Evolutionary conservation across 2,329 filamentous ascomycete species (phyloP), one percentile per base, ranked within the genome.

Genomic region (Clarireedia homoeocarpa): DNA sequence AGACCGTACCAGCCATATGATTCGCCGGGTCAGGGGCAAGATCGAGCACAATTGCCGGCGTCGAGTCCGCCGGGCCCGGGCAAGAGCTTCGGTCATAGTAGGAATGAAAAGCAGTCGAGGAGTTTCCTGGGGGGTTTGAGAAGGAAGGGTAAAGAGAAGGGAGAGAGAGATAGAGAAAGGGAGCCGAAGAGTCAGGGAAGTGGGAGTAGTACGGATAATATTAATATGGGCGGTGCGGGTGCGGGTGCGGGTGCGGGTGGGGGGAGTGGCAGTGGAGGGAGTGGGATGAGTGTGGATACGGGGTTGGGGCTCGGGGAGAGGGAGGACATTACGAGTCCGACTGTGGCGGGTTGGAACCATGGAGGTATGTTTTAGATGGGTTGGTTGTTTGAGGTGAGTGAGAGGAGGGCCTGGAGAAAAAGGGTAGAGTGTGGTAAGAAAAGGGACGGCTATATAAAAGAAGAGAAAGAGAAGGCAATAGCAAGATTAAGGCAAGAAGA

Each of bases 41-140:
- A 6, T 54, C 39, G 6, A 26, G 42, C 2, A 53, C 30, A 34
- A 34, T 42, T 42, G 44, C 52, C 49, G 48, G 34, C 52, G 15
- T 40, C 52, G 24, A 54, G 52, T 40, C 52, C 65, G 14, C 65
- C 66, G n/a, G 65, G 63, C 15, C 65, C 66, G n/a, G 65, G 63
- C 15, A 61, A 64, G 24, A 65, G 61, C 6, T 23, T 39, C 12
- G 45, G 52, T 14, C 58, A 62, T 24, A 67, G 62, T 57, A 40
- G 66, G 40, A 65, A 64, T 56, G 63, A 61, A 26, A 68, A 68
- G 47, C 52, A 58, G 5, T 51, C 58, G 9, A 62, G 63, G 44
- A 65, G 61, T 54, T 69, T 70, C 46, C 48, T 70, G 15, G 62
- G 63, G 40, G 67, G 67, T 4, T 36, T 63, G 12, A 56, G 63